These are phyloP conservation scores for Aspergillus sp. DNA, from an alignment of 2,329 filamentous ascomycete genomes.

Conservation along the genomic window DNA sequence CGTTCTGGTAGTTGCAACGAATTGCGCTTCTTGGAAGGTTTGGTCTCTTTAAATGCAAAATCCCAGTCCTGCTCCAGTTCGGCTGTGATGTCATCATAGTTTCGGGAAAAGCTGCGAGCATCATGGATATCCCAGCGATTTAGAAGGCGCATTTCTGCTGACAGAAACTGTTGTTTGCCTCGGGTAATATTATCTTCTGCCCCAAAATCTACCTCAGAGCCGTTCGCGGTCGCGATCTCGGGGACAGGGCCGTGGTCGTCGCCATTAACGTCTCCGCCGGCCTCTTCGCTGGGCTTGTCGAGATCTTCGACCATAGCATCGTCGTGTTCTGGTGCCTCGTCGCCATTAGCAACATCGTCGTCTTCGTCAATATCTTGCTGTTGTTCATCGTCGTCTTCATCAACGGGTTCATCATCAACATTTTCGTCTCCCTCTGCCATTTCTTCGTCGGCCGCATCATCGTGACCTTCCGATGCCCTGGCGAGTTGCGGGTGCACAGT, in stretches of 20 bases:
- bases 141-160: constrained; percentile 25
- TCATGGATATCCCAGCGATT: constrained; percentile 34
- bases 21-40: constrained; percentile 24
- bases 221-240: constrained; percentile 6
- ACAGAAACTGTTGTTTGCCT: constrained; percentile 12
- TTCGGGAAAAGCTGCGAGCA: constrained; percentile 24
- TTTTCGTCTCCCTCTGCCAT: constrained; percentile 12
- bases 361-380: constrained; percentile 11
- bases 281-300: constrained; percentile 10
- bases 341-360: constrained; percentile 12
- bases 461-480: constrained; percentile 17
- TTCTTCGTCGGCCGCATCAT: constrained; percentile 17
- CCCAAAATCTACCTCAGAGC: constrained; percentile 4
- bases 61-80: constrained; percentile 28
- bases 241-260: constrained; percentile 10
- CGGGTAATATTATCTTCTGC: constrained; percentile 14
- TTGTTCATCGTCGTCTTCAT: constrained; percentile 11
- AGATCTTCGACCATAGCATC: constrained; percentile 7
- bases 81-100: constrained; percentile 26
- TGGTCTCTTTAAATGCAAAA: constrained; percentile 24
- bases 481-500: constrained; percentile 27
- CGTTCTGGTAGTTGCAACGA: constrained; percentile 15
- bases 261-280: constrained; percentile 10
- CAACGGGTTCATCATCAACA: constrained; percentile 10
- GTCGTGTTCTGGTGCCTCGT: constrained; percentile 5